These are phyloP conservation scores for Microdochium bolleyi DNA, from an alignment of 2,329 filamentous ascomycete species.

Conservation along the genomic window DNA sequence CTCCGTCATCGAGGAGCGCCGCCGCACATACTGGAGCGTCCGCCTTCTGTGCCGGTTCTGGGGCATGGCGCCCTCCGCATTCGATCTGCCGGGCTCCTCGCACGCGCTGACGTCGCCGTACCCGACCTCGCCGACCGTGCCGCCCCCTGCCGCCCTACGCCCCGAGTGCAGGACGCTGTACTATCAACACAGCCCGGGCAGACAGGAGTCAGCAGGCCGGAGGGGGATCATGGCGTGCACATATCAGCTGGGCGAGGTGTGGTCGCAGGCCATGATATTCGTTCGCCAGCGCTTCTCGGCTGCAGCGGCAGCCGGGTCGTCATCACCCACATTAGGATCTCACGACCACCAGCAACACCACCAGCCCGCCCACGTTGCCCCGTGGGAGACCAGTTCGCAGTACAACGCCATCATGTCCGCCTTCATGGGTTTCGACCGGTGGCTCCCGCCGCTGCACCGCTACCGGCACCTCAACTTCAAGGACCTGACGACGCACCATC, in stretches of 20 bases:
- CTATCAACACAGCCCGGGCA: neutral
- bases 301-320: constrained; percentile 24
- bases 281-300: neutral
- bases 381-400: constrained; percentile 39
- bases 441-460: constrained; percentile 35
- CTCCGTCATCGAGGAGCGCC: constrained; percentile 15
- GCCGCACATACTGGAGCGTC: constrained; percentile 23
- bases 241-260: neutral
- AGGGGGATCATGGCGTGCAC: neutral
- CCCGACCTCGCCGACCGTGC: neutral
- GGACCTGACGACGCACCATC: constrained; percentile 24
- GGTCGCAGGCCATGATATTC: neutral
- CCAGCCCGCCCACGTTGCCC: constrained; percentile 20
- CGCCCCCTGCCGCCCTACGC: neutral
- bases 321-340: neutral
- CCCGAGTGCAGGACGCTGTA: neutral
- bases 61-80: constrained; percentile 8
- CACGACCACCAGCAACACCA: constrained; percentile 25
- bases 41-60: constrained; percentile 20
- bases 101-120: neutral
- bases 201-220: neutral
- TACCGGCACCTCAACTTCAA: constrained; percentile 34
- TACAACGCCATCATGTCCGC: constrained; percentile 36
- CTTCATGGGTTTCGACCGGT: constrained; percentile 39
- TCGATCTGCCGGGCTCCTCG: neutral